Percentiles rank a stretch among this genome's conserved stretches.
Evolutionary conservation across 495 filamentous ascomycete genomes (phyloP).

Genomic region (Penicillium silybi): DNA sequence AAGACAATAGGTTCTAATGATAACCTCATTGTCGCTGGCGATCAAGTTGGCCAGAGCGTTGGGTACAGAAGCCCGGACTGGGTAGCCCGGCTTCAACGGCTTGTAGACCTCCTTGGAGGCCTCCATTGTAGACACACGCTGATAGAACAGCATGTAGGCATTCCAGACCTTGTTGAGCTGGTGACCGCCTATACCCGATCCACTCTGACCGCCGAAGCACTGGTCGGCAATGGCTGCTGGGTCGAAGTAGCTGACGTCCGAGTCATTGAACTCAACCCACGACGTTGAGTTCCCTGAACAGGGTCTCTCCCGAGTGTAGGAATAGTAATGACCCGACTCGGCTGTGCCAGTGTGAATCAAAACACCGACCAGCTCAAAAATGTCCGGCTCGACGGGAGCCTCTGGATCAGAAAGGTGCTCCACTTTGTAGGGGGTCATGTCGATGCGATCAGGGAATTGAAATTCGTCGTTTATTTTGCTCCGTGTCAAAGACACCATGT

Average conservation of each 20-base stretch:
- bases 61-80: constrained; percentile 56
- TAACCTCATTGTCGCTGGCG: constrained; percentile 63
- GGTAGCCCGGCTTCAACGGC: constrained; percentile 31
- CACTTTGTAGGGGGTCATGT: constrained; percentile 89
- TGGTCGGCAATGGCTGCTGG: constrained; percentile 63
- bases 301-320: constrained; percentile 81
- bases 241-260: constrained; percentile 72
- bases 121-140: constrained; percentile 66
- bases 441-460: constrained; percentile 75
- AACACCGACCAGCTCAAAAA: constrained; percentile 89
- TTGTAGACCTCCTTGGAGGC: constrained; percentile 24
- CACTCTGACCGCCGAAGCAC: constrained; percentile 76
- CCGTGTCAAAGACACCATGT: constrained; percentile 74
- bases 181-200: constrained; percentile 38
- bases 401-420: constrained; percentile 71
- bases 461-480: constrained; percentile 97
- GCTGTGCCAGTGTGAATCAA: constrained; percentile 91
- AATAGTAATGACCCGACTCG: constrained; percentile 96
- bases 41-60: constrained; percentile 56
- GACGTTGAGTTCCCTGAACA: constrained; percentile 42
- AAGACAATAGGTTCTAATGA: constrained; percentile 75
- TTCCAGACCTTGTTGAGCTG: constrained; percentile 67
- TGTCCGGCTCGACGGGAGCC: constrained; percentile 52
- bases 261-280: constrained; percentile 96
- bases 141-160: constrained; percentile 98